Base-by-base conservation (phyloP, 805 yeast species). In the Ogataea wickerhamii region DNA sequence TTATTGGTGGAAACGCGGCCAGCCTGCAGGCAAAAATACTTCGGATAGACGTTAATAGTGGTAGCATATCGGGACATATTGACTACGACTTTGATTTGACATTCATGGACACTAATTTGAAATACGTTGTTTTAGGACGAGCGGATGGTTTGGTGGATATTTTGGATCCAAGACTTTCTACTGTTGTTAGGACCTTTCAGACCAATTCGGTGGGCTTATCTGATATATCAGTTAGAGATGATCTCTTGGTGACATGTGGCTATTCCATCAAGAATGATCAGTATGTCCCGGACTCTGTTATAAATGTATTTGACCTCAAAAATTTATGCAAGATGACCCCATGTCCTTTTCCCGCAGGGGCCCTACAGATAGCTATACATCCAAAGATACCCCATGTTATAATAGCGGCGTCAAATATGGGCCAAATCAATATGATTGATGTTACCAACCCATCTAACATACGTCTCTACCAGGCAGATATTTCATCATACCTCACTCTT, bases 311-410 rank as follows among this genome's bases (percentile, higher is more conserved):
- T 58, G 98, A 93, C 58, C 58, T 87, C 21, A 72, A 94, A 44
- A 74, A 78, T 40, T 68, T 85, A 76, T 73, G 76, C 36, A 73
- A 88, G 2, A 61, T 81, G 38, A 68, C 94, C 0, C 96, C 97
- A 3, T 70, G 91, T 6, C 78, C 96, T 4, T 87, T 88, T 53
- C 88, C 93, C 1, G 82, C 88, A 0, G 97, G 97, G 10, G 96
- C 98, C 1, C 72, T 84, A 7, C 84, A 74, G 55, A 93, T 83
- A 1, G 72, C 84, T 34, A 70, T 91, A 44, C 97, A 91, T 63
- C 97, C 98, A 5, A 82, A 84, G 43, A 56, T 88, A 34, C 84
- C 96, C 5, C 83, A 85, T 26, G 78, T 83, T 24, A 76, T 87
- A 31, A 58, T 87, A 4, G 78, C 86, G 6, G 82, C 87, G 0